These are phyloP conservation scores for Auriscalpium microsporum DNA, from an alignment of 768 basidiomycete genomes.

Conservation along the genomic window DNA sequence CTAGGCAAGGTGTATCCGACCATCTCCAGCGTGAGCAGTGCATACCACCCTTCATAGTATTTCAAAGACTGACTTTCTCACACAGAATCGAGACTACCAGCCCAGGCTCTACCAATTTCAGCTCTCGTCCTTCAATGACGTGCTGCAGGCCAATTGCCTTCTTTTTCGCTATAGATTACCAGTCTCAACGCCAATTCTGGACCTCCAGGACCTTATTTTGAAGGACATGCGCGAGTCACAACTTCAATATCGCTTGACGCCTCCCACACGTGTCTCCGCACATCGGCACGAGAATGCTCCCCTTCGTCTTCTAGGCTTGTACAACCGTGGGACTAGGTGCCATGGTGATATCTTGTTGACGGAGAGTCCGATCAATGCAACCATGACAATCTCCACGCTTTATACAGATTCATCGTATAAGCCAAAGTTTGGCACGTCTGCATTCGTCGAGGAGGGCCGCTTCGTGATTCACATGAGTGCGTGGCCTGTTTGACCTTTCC, in stretches of 20 bases:
- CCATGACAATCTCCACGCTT: neutral
- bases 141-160: neutral
- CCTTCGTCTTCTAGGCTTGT: neutral
- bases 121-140: neutral
- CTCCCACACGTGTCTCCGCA: neutral
- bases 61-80: no score
- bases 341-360: neutral
- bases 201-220: neutral
- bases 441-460: neutral
- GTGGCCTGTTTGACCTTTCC: neutral
- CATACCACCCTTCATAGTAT: no score
- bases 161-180: neutral
- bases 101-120: neutral
- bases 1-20: neutral
- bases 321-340: neutral
- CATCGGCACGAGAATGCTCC: neutral
- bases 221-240: neutral
- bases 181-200: neutral
- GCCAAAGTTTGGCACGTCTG: neutral
- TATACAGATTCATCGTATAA: neutral
- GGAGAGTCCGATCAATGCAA: neutral
- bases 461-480: neutral
- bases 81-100: neutral
- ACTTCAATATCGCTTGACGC: neutral
- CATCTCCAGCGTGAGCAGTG: no score